Evolutionary conservation across 106 monocot genomes (phyloP), one percentile per base, ranked within the genome.

Genomic region (Allium cepa): DNA sequence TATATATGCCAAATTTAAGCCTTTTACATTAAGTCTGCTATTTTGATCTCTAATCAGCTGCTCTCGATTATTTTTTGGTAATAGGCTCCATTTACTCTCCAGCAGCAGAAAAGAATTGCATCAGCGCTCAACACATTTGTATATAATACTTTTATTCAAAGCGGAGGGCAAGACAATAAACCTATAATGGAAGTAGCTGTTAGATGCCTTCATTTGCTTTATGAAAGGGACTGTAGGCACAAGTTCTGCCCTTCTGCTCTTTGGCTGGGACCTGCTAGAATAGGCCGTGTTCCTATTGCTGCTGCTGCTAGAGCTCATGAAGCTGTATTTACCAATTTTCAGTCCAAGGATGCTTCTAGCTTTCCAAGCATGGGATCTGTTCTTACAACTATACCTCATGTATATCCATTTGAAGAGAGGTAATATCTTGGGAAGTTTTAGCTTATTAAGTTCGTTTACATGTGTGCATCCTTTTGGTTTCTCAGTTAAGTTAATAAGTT

Each of bases 401-500:
- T 95, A 22, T 95, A 83, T 81, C 91, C 91, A n/a, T 95, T 95
- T 78, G 91, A 88, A 63, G 91, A 91, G 66, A 95, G 95, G 95
- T 95, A 91, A 28, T 64, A 27, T 17, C 14, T 61, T 46, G 36
- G 64, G n/a, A 17, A 26, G 11, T 68, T 72, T 27, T 10, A 22
- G 53, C 6, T 36, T 36, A 36, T 36, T 5, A 36, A 36, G 1
- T 36, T 36, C 36, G 5, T 36, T 36, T 36, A 36, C 36, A 36
- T 67, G 13, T 67, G 26, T 65, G 15, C 53, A 10, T 67, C 4
- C 26, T 10, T 64, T 64, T 15, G 4, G 8, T 64, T 64, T 63
- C 22, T 8, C 16, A 49, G 18, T 67, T 52, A 27, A 67, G 22
- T 28, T 46, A 46, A 47, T 52, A 8, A 52, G 2, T 26, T 18